Conservation (phyloP, 2,329 filamentous ascomycete genomes). For the Aspergillus flavus region DNA sequence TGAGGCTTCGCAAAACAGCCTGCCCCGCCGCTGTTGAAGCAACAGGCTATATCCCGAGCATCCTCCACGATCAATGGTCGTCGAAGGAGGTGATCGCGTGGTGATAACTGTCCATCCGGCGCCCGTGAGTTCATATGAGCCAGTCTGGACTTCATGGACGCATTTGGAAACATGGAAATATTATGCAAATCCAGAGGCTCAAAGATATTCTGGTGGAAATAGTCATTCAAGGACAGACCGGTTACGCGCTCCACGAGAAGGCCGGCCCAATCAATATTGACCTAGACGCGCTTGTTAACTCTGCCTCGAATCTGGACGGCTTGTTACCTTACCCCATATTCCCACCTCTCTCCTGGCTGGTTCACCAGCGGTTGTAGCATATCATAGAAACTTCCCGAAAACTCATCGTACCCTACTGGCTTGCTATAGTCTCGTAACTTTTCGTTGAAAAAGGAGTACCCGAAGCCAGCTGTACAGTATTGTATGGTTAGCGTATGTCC, state of each 20-base stretch:
- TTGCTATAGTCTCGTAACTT: neutral
- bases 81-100: neutral
- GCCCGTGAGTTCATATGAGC: neutral
- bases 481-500: neutral
- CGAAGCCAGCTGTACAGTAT: neutral
- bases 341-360: conserved; percentile 64
- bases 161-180: neutral
- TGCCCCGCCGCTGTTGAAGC: neutral
- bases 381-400: conserved; percentile 51
- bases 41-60: neutral
- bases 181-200: neutral
- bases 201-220: neutral
- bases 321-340: conserved; percentile 56
- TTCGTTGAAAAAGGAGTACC: neutral
- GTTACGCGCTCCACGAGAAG: neutral
- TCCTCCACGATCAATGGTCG: neutral
- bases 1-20: neutral
- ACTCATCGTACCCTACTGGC: neutral
- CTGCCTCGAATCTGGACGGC: neutral
- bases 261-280: neutral
- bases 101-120: neutral
- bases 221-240: neutral
- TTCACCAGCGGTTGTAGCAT: conserved; percentile 59
- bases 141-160: neutral
- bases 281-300: neutral